A percentile compares a stretch with the other conserved stretches of the same genome.
Evolutionary conservation across 164 flowering plant species (phyloP).

Genomic region (Aristolochia californica): DNA sequence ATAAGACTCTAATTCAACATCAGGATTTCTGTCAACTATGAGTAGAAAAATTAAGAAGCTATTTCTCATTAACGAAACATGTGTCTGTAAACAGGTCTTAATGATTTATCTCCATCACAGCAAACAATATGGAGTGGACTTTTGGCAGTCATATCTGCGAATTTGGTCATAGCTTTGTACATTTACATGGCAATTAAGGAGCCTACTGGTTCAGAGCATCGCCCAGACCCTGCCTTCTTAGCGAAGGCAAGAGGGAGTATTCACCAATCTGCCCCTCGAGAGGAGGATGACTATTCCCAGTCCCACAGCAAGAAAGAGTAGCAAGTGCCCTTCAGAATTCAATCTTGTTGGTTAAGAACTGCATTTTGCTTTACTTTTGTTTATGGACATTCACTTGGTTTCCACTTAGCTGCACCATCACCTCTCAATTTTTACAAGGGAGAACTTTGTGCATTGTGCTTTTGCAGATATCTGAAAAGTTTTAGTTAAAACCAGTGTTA

Average conservation of each 20-base stretch:
- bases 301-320: slow-evolving; percentile 46
- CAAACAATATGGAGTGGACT: slow-evolving; percentile 63
- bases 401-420: too few relatives aligned
- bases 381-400: too few relatives aligned
- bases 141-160: slow-evolving; percentile 76
- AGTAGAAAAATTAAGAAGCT: too few relatives aligned
- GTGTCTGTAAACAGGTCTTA: slow-evolving; percentile 38
- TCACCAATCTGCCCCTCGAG: slow-evolving; percentile 21
- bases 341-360: too few relatives aligned
- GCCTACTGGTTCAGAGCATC: slow-evolving; percentile 48
- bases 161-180: slow-evolving; percentile 64
- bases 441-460: too few relatives aligned
- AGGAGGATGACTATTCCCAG: slow-evolving; percentile 23
- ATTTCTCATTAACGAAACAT: neutral
- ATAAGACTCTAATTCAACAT: too few relatives aligned
- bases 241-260: slow-evolving; percentile 76
- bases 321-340: neutral
- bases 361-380: too few relatives aligned
- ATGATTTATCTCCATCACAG: slow-evolving; percentile 37
- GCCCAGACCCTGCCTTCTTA: slow-evolving; percentile 71
- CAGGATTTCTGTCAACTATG: too few relatives aligned
- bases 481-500: too few relatives aligned
- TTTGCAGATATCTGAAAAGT: too few relatives aligned
- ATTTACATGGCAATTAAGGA: slow-evolving; percentile 79
- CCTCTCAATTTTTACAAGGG: too few relatives aligned